These are phyloP conservation scores for Fraxinus sp. DNA, from an alignment of 305 asterid genomes.

Conservation along the genomic window DNA sequence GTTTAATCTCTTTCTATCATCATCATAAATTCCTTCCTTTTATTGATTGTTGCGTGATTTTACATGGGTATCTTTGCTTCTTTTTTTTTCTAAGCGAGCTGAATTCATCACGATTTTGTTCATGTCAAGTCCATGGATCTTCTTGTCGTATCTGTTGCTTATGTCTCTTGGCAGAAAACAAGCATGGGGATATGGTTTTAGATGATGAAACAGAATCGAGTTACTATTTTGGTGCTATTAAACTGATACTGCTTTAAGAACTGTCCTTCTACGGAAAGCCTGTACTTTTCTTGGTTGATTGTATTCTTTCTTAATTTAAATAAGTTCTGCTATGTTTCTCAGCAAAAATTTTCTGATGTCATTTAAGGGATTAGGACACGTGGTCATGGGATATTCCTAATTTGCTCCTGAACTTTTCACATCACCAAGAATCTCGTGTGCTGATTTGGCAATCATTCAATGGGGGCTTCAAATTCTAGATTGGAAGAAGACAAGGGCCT, in stretches of 20 bases:
- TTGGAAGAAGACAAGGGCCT: constrained; percentile 83
- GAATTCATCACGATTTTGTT: background rate
- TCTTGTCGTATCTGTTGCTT: background rate
- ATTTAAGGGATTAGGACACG: background rate
- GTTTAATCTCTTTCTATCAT: background rate
- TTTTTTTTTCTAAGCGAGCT: background rate
- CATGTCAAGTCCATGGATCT: background rate
- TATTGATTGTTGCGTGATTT: background rate
- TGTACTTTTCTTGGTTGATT: background rate
- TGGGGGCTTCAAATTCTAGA: constrained; percentile 91
- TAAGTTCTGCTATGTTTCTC: background rate
- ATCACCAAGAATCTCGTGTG: constrained; percentile 17
- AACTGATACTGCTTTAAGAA: background rate
- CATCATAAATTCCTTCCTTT: background rate
- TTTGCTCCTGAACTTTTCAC: constrained; percentile 3
- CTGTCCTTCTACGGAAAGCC: background rate
- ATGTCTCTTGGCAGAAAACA: background rate
- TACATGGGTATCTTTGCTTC: background rate
- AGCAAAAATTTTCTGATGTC: background rate
- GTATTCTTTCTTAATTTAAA: background rate
- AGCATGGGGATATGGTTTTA: background rate
- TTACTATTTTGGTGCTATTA: background rate
- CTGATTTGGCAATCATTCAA: constrained; percentile 27
- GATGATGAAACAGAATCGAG: background rate
- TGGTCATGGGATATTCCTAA: background rate